Evolutionary conservation across 225 moss, liverwort and hornwort species (phyloP).

Genomic region (Anthoceros angustus): DNA sequence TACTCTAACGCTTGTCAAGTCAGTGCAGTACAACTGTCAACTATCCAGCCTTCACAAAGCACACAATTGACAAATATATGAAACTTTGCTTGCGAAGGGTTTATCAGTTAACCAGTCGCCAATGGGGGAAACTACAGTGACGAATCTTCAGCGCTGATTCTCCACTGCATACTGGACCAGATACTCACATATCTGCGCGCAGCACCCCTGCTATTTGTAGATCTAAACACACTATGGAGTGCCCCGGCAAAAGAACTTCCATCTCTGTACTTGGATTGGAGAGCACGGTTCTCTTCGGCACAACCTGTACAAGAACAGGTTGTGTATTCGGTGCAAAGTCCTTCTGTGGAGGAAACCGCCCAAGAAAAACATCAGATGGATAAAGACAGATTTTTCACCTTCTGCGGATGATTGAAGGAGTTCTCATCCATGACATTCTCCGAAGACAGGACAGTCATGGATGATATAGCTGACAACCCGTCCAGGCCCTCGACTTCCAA

Average conservation of each 20-base stretch:
- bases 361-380: too few relatives aligned
- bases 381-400: constrained; percentile 19
- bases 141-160: too few relatives aligned
- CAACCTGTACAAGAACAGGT: constrained; percentile 22
- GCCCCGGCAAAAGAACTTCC: constrained; percentile 40
- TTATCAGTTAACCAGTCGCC: too few relatives aligned
- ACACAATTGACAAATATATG: too few relatives aligned
- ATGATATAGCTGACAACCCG: constrained; percentile 29
- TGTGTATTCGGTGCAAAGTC: neutral
- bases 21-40: too few relatives aligned
- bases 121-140: too few relatives aligned
- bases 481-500: constrained; percentile 28
- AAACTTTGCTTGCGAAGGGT: too few relatives aligned
- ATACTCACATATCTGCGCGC: too few relatives aligned
- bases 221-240: constrained; percentile 42
- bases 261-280: constrained; percentile 32
- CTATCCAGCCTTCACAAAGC: too few relatives aligned
- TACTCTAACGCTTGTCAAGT: too few relatives aligned
- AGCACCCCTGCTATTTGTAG: constrained; percentile 16
- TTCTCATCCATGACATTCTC: constrained; percentile 50
- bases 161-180: too few relatives aligned
- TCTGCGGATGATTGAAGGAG: constrained; percentile 45
- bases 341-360: neutral
- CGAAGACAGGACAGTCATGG: constrained; percentile 44
- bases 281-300: constrained; percentile 35